Conservation (phyloP, 2,329 filamentous ascomycete genomes). For the Fusarium bulbicola region DNA sequence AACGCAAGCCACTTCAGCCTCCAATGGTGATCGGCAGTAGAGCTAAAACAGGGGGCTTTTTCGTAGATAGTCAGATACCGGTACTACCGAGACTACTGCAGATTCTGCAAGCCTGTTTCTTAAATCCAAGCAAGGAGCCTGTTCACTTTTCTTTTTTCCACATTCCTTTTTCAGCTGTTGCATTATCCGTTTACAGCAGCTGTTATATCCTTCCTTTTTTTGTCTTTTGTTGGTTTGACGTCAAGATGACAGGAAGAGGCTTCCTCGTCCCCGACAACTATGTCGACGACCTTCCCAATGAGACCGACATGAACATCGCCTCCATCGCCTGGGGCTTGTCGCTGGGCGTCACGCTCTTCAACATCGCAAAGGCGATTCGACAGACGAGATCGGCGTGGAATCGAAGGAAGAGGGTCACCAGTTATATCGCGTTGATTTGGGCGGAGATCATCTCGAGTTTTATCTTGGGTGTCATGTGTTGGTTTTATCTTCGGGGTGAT, state of each 20-base stretch:
- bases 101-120: neutral
- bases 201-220: no score
- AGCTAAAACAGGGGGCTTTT: neutral
- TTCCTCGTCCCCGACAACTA: constrained; percentile 38
- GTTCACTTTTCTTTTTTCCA: neutral
- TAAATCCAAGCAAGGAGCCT: neutral
- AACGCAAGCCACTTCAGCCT: neutral
- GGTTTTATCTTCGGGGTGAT: constrained; percentile 36
- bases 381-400: constrained; percentile 28
- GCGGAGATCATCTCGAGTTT: constrained; percentile 39
- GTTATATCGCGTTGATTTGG: constrained; percentile 37
- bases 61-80: neutral
- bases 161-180: neutral
- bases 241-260: constrained; percentile 30
- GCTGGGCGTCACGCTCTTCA: constrained; percentile 39
- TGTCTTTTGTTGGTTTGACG: no score
- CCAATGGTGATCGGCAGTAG: constrained; percentile 6
- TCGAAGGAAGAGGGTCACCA: constrained; percentile 36
- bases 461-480: constrained; percentile 37
- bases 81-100: constrained; percentile 7
- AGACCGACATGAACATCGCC: constrained; percentile 41
- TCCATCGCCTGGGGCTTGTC: constrained; percentile 43
- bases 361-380: constrained; percentile 34
- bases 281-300: constrained; percentile 27
- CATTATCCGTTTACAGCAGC: neutral